Percentiles rank a stretch among this genome's conserved stretches.
phyloP scores from a whole-genome alignment of 2,329 filamentous ascomycete genomes.

The Golovinomyces cichoracearum region DNA sequence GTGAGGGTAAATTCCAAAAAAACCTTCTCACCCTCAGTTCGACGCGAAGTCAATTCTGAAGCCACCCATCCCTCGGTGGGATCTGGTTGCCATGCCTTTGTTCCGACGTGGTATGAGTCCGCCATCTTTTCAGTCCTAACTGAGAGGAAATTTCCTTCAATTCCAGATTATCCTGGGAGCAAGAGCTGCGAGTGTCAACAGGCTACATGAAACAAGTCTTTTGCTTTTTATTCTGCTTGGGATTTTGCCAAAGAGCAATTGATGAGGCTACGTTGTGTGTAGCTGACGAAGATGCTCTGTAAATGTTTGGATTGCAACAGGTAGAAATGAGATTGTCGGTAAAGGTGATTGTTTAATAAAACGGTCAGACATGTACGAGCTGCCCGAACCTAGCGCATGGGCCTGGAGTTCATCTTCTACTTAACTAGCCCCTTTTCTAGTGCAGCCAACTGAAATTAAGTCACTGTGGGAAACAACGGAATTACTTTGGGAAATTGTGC shows the following conservation, averaged over 20 bases:
- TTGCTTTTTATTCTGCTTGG: too few species aligned
- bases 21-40: conserved; percentile 60
- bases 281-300: too few species aligned
- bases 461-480: too few species aligned
- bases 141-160: conserved; percentile 1
- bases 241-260: too few species aligned
- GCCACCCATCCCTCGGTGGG: conserved; percentile 88
- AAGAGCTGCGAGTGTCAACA: conserved; percentile 7
- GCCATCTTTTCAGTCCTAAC: conserved; percentile 33
- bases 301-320: background rate
- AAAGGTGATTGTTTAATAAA: too few species aligned
- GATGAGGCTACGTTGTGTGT: too few species aligned
- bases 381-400: background rate
- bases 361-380: too few species aligned
- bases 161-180: conserved; percentile 5
- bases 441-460: too few species aligned
- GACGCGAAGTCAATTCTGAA: conserved; percentile 76
- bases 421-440: too few species aligned
- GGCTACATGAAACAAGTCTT: conserved; percentile 8
- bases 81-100: conserved; percentile 95
- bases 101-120: conserved; percentile 87
- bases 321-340: background rate
- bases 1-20: conserved; percentile 68
- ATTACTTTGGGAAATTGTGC: too few species aligned
- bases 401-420: background rate